Evolutionary conservation across 495 filamentous ascomycete genomes (phyloP).

Genomic region (Neurospora sp.): DNA sequence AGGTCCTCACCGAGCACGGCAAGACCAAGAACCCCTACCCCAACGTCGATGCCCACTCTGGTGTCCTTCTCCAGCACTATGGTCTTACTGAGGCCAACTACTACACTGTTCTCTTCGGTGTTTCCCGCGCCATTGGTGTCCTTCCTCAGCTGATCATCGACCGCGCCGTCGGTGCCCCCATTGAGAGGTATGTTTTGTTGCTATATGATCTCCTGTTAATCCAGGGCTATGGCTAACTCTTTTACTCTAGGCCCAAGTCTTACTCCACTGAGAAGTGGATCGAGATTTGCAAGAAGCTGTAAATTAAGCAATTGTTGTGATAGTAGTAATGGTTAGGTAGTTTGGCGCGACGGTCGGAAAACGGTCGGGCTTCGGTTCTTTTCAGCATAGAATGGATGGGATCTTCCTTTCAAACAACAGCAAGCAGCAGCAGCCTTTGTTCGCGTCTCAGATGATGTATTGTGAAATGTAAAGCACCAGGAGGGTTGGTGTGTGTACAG

Average conservation of each 20-base stretch:
- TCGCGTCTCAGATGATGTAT: background rate
- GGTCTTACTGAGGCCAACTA: constrained; percentile 97
- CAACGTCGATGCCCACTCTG: constrained; percentile 62
- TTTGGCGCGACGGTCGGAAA: constrained; percentile 21
- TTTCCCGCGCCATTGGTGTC: constrained; percentile 94
- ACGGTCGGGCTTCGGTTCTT: constrained; percentile 15
- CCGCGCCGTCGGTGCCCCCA: constrained; percentile 83
- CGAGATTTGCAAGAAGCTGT: constrained; percentile 82
- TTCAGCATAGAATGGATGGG: constrained; percentile 24
- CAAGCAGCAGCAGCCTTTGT: background rate
- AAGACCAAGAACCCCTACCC: constrained; percentile 82
- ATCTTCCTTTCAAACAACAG: background rate
- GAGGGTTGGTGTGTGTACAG: background rate
- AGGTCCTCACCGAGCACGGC: constrained; percentile 95
- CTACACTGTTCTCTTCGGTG: constrained; percentile 99
- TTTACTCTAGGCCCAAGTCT: constrained; percentile 69
- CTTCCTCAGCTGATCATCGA: constrained; percentile 99
- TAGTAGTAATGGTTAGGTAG: constrained; percentile 11
- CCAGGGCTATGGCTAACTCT: background rate
- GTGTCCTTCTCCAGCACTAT: constrained; percentile 98
- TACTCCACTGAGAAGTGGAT: constrained; percentile 96
- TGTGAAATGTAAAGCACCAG: background rate
- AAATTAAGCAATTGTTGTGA: constrained; percentile 28
- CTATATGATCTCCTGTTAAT: background rate
- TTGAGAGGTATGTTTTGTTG: constrained; percentile 43